Percentiles rank a stretch among this genome's conserved stretches.
Conservation (phyloP, 805 yeast genomes). For the Scheffersomyces ergatensis region DNA sequence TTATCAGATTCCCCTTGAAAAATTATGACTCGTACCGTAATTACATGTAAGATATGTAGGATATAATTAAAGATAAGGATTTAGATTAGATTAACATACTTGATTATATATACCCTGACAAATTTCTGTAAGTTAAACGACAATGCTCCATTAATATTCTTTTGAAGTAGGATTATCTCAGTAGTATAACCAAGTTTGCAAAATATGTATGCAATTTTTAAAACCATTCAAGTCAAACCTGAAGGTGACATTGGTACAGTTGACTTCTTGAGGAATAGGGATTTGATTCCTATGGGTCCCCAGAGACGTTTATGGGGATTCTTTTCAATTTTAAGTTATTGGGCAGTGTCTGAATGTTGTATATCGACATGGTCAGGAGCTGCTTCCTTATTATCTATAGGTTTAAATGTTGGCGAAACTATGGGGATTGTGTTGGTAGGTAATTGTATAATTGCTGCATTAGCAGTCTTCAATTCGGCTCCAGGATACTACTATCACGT, state of each 20-base stretch:
- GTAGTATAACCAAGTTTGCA: too few species aligned
- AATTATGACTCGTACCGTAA: too few species aligned
- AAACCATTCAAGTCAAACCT: background rate
- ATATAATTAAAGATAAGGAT: too few species aligned
- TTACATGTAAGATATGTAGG: too few species aligned
- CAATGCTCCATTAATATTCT: too few species aligned
- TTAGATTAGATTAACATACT: too few species aligned
- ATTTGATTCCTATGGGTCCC: constrained; percentile 45
- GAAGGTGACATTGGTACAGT: background rate
- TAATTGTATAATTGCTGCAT: constrained; percentile 40
- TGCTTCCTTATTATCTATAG: constrained; percentile 41
- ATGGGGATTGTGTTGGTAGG: constrained; percentile 47
- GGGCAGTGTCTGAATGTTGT: constrained; percentile 45
- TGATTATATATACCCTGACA: too few species aligned
- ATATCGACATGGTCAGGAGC: constrained; percentile 44
- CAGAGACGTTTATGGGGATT: constrained; percentile 46
- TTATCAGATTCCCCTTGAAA: too few species aligned
- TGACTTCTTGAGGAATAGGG: constrained; percentile 26
- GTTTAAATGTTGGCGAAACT: constrained; percentile 44
- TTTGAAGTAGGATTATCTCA: too few species aligned
- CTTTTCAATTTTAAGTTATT: constrained; percentile 39
- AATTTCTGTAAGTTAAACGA: too few species aligned
- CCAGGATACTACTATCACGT: constrained; percentile 51
- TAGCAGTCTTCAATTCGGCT: constrained; percentile 45
- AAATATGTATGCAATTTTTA: background rate